Evolutionary conservation across 23 red algal species (phyloP).

Genomic region (Chondrus crispus): DNA sequence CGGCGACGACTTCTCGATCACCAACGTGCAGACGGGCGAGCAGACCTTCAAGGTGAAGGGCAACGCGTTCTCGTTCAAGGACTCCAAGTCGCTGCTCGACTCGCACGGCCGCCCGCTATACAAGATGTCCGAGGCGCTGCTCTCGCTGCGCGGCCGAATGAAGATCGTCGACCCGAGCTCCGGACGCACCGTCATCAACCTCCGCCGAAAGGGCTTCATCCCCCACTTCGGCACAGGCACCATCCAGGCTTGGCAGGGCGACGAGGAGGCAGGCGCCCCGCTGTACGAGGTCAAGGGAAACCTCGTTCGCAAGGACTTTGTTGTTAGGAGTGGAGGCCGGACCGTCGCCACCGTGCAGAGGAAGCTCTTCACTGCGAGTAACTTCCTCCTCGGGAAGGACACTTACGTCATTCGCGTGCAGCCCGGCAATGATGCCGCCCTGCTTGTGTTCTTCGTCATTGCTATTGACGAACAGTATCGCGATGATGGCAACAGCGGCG

Average conservation of each 20-base stretch:
- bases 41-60: conserved; percentile 56
- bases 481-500: conserved; percentile 52
- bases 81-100: conserved; percentile 59
- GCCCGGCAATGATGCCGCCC: conserved; percentile 39
- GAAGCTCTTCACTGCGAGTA: conserved; percentile 45
- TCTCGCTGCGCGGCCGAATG: conserved; percentile 60
- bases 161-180: conserved; percentile 25
- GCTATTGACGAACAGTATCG: conserved; percentile 66
- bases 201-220: conserved; percentile 64
- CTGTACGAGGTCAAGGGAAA: conserved; percentile 61
- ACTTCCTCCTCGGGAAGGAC: conserved; percentile 58
- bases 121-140: conserved; percentile 47
- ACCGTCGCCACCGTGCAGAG: conserved; percentile 37
- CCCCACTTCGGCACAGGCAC: conserved; percentile 55
- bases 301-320: conserved; percentile 61
- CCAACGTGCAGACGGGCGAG: conserved; percentile 32
- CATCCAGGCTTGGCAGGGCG: conserved; percentile 57
- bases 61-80: conserved; percentile 53
- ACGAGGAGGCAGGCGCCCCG: conserved; percentile 19
- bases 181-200: conserved; percentile 40
- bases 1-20: conserved; percentile 58
- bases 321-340: conserved; percentile 21
- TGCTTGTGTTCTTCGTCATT: conserved; percentile 66
- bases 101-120: conserved; percentile 28
- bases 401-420: conserved; percentile 47